A percentile compares a stretch with the other conserved stretches of the same genome.
These are phyloP conservation scores for Penstemon newberryi DNA, from an alignment of 257 asterid species.

Conservation along the genomic window DNA sequence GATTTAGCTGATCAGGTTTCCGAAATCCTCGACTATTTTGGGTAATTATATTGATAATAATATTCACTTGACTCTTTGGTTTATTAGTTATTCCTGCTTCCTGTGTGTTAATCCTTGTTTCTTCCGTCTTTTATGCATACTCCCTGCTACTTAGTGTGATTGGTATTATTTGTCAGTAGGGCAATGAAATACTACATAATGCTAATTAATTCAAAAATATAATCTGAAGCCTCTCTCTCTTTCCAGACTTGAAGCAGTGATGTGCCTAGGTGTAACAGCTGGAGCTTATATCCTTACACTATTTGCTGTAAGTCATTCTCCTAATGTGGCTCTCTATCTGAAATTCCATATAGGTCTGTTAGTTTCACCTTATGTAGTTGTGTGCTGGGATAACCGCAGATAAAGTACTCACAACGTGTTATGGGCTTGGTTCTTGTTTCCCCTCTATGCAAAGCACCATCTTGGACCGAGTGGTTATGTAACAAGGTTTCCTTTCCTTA, in stretches of 20 bases:
- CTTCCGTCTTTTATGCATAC: not conserved
- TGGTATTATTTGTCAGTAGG: constrained; percentile 1
- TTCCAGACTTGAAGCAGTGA: constrained; percentile 81
- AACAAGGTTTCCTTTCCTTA: constrained; percentile 65
- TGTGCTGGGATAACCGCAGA: constrained; percentile 44
- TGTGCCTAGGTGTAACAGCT: constrained; percentile 96
- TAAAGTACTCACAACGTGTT: constrained; percentile 70
- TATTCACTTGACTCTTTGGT: not conserved
- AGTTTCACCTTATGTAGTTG: constrained; percentile 23
- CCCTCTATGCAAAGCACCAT: constrained; percentile 90
- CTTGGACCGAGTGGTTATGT: constrained; percentile 97
- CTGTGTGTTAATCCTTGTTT: constrained; percentile 14
- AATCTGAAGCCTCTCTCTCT: constrained; percentile 21
- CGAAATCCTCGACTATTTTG: constrained; percentile 68
- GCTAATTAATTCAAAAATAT: not conserved
- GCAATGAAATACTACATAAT: not conserved
- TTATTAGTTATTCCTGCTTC: not conserved
- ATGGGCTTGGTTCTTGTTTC: constrained; percentile 93
- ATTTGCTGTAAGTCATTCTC: constrained; percentile 72
- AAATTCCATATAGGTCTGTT: constrained; percentile 23
- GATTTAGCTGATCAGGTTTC: constrained; percentile 82
- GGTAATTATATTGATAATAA: constrained; percentile 46
- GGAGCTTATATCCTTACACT: constrained; percentile 93
- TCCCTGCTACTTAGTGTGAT: constrained; percentile 5
- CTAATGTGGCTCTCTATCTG: not conserved